Evolutionary conservation across 768 basidiomycete species (phyloP), one percentile per base, ranked within the genome.

Genomic region (Amanita molliuscula): DNA sequence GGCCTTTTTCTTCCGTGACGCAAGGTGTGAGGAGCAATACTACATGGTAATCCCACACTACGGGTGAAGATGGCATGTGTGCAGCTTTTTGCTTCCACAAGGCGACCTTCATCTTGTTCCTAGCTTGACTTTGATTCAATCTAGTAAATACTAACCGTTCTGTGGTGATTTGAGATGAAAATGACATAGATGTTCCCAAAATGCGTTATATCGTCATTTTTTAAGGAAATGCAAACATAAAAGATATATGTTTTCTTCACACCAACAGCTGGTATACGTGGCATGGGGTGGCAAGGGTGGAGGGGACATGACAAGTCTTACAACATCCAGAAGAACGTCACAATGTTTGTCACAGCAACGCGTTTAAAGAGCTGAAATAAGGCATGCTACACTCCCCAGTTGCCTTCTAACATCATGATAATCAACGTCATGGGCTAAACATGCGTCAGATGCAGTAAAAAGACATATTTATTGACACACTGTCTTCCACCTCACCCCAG

Each of bases 401-500:
- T 92, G 84, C 55, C 89, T 70, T 57, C 96, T 75, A 45, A 97
- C 75, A 64, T 98, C 96, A 54, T 96, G 88, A 63, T 89, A 86
- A 67, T 99, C 96, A 38, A 99, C 94, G 65, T 99, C 96, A 61
- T 98, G 96, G 11, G 96, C 95, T 99, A 23, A 10, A 37, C 15
- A 29, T 38, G 8, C 9, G 46, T 37, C 4, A 37, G 50, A 46
- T 37, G 29, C 28, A 13, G 13, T 59, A 41, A 58, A 58, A 43
- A 20, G 40, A 35, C 28, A 35, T 36, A 55, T 20, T 38, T 29
- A 16, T 40, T 18, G 4, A 74, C 96, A 73, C 60, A 98, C 95
- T 90, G 64, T 98, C 96, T 71, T 98, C 96, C 0, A 99, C 96
- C 67, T 98, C 95, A n/a, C 96, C 96, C 96, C 96, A 99, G 44